Evolutionary conservation across 164 flowering plant species (phyloP).

Genomic region (Macadamia integrifolia): DNA sequence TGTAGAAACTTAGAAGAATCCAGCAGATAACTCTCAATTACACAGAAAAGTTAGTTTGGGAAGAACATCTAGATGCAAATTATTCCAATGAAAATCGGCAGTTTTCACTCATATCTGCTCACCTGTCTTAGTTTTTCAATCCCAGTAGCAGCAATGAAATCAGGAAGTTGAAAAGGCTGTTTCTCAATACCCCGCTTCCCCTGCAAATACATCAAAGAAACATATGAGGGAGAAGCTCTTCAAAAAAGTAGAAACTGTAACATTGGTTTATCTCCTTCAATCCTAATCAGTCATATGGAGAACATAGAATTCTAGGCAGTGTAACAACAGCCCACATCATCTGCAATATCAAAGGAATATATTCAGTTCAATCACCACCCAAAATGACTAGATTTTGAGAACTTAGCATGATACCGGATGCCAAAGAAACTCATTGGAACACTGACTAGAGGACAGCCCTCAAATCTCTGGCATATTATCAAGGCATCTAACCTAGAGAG

Average conservation of each 20-base stretch:
- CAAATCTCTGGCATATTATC: background rate
- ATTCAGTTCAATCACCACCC: slow-evolving; percentile 28
- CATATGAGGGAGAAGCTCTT: background rate
- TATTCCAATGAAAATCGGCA: no score
- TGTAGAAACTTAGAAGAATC: no score
- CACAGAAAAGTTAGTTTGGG: no score
- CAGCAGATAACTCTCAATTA: no score
- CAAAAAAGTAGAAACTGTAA: background rate
- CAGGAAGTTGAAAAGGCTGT: slow-evolving; percentile 83
- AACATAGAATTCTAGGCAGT: background rate
- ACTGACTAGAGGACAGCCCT: background rate
- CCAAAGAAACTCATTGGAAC: slow-evolving; percentile 15
- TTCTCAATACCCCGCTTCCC: slow-evolving; percentile 87
- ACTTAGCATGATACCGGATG: slow-evolving; percentile 26
- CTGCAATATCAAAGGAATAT: slow-evolving; percentile 10
- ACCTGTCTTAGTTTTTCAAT: slow-evolving; percentile 87
- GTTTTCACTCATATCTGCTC: background rate
- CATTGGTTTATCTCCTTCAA: background rate
- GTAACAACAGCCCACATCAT: background rate
- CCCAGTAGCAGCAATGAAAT: slow-evolving; percentile 81
- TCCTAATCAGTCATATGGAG: background rate
- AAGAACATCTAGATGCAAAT: no score
- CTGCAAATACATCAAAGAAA: slow-evolving; percentile 36
- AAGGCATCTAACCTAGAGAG: background rate
- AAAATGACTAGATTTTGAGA: slow-evolving; percentile 8